Conservation (phyloP, 2,329 filamentous ascomycete genomes). For the Paracoccidioides lutzii region DNA sequence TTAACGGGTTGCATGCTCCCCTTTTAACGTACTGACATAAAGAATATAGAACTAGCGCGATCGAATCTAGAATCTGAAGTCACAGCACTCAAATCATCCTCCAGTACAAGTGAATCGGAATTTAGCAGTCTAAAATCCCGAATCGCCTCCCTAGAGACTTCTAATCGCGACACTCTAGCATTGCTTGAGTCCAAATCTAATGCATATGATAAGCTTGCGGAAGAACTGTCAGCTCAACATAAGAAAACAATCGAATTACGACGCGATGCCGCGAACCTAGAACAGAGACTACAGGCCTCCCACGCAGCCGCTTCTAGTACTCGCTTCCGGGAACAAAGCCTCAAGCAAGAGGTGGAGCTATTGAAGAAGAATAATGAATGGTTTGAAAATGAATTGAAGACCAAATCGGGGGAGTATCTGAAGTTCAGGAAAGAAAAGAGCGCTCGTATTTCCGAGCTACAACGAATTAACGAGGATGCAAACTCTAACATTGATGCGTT, state of each 20-base stretch:
- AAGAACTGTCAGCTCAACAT: constrained; percentile 79
- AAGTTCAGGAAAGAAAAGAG: constrained; percentile 94
- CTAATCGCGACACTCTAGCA: constrained; percentile 79
- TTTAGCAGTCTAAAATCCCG: constrained; percentile 66
- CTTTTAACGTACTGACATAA: constrained; percentile 12
- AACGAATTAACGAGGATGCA: constrained; percentile 77
- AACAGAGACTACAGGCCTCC: constrained; percentile 71
- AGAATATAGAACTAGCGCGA: constrained; percentile 54
- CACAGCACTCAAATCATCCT: constrained; percentile 61
- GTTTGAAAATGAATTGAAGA: constrained; percentile 83
- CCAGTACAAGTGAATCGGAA: constrained; percentile 52
- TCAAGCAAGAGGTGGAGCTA: constrained; percentile 82
- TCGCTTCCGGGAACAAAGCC: constrained; percentile 78
- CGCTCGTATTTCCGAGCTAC: constrained; percentile 72
- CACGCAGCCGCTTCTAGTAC: constrained; percentile 67
- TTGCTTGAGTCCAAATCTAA: constrained; percentile 82
- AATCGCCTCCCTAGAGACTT: constrained; percentile 74
- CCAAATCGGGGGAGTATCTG: constrained; percentile 71
- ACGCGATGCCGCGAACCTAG: constrained; percentile 66
- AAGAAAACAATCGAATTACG: constrained; percentile 74
- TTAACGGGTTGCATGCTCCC: not conserved
- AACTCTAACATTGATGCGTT: constrained; percentile 63
- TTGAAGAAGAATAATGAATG: constrained; percentile 85
- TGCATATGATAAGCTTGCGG: constrained; percentile 71
- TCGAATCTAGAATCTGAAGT: constrained; percentile 71